Evolutionary conservation across 192 early-diverging fungal genomes (phyloP), one percentile per base, ranked within the genome.

Genomic region (Hyaloraphidium curvatum): DNA sequence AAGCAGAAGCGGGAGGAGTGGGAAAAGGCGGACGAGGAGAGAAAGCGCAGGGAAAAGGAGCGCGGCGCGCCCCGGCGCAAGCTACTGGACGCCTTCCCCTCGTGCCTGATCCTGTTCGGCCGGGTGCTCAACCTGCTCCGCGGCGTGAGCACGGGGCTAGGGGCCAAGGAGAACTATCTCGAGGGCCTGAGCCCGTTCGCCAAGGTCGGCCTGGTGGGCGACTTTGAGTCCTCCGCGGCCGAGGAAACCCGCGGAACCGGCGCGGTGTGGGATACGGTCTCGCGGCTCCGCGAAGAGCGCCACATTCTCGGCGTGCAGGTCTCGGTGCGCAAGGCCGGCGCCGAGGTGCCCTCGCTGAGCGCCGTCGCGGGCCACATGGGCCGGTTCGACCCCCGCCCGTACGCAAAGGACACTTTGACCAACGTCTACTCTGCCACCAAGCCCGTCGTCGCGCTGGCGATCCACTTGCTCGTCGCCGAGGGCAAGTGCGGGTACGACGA

Each of bases 161-260:
- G 55, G 16, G 21, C 22, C 7, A 19, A 35, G 4, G 3, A 59
- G 14, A 30, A 39, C 16, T 65, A 65, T 35, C 7, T 65, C 5
- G 62, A 65, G 16, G 43, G n/a, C n/a, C n/a, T 65, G 63, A 40
- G 51, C 13, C 61, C 61, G 19, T 65, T 64, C 48, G 63, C 61
- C 0, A 19, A 39, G 50, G 35, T 7, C 19, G 3, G 14, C 26
- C 3, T 26, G 7, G 25, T 9, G 9, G 9, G 3, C 5, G 19
- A 17, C 4, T 7, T 48, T 3, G 41, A 22, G 4, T 48, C 22
- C n/a, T n/a, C n/a, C n/a, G n/a, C n/a, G n/a, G n/a, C n/a, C n/a
- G n/a, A n/a, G n/a, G n/a, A n/a, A n/a, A n/a, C n/a, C n/a, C n/a
- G n/a, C n/a, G n/a, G n/a, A n/a, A n/a, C n/a, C n/a, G n/a, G n/a